phyloP scores from a whole-genome alignment of 441 rosid genomes.

The Syzygium malaccense region DNA sequence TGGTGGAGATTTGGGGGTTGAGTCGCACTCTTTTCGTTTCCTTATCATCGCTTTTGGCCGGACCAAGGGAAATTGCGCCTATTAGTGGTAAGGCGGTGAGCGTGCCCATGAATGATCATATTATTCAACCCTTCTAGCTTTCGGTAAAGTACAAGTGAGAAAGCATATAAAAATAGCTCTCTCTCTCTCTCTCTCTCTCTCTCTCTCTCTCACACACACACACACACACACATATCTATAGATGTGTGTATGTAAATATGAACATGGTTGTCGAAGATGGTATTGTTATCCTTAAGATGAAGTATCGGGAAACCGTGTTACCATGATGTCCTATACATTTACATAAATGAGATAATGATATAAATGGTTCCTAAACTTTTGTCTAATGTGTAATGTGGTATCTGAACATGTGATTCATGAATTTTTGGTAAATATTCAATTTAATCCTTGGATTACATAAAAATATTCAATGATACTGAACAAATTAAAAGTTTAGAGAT shows the following conservation, averaged over 20 bases:
- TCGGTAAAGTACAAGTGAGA: background rate
- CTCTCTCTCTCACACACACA: background rate
- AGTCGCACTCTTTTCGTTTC: background rate
- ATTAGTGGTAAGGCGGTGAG: background rate
- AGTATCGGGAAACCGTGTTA: background rate
- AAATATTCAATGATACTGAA: no score
- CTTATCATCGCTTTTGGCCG: background rate
- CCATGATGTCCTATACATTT: no score
- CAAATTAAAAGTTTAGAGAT: no score
- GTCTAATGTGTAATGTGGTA: no score
- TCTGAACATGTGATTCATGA: no score
- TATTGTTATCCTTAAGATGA: background rate
- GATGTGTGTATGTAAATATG: background rate
- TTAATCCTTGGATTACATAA: no score
- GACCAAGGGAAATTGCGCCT: background rate
- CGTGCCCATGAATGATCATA: background rate
- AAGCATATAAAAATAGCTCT: background rate
- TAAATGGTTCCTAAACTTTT: no score
- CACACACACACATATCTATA: background rate
- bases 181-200: no score
- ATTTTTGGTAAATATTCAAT: no score
- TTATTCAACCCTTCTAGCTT: background rate
- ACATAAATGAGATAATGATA: no score
- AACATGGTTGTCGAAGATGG: background rate
- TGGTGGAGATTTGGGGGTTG: background rate